phyloP scores from a whole-genome alignment of 2,329 filamentous ascomycete genomes.

The Talaromyces sp. region DNA sequence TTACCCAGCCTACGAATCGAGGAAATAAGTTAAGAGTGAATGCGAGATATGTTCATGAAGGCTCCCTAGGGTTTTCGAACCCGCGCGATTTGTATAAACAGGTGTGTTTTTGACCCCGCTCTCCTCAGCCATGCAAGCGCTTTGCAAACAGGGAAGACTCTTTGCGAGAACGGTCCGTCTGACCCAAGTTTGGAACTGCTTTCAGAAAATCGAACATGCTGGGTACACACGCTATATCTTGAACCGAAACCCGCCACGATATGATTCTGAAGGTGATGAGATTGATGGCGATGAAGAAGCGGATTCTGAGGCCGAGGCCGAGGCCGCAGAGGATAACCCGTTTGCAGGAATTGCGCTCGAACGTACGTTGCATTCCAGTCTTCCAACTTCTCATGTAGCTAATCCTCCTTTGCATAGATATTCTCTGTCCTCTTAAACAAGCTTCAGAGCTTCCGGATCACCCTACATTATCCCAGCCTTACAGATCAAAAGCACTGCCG shows the following conservation, averaged over 20 bases:
- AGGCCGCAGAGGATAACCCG: constrained; percentile 57
- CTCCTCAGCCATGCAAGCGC: background rate
- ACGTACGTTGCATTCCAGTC: constrained; percentile 37
- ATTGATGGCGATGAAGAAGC: constrained; percentile 52
- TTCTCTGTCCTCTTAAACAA: constrained; percentile 58
- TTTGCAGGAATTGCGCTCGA: constrained; percentile 55
- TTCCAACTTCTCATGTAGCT: constrained; percentile 6
- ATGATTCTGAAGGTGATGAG: constrained; percentile 61
- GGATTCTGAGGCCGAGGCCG: constrained; percentile 53
- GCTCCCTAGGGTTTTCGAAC: constrained; percentile 48
- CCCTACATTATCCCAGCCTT: constrained; percentile 54
- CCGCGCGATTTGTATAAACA: constrained; percentile 52
- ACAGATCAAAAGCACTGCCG: constrained; percentile 54
- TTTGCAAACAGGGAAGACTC: background rate
- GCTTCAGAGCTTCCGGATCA: constrained; percentile 57
- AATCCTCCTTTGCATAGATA: constrained; percentile 35
- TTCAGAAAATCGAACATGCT: constrained; percentile 56
- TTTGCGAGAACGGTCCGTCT: background rate
- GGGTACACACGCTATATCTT: constrained; percentile 58
- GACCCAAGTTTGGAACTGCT: background rate
- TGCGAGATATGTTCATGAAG: constrained; percentile 52
- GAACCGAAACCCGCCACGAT: constrained; percentile 54
- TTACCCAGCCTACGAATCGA: constrained; percentile 52
- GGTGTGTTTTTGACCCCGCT: constrained; percentile 33
- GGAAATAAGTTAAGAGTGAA: constrained; percentile 58